Conservation (phyloP, 257 asterid species). For the Capsicum pubescens region DNA sequence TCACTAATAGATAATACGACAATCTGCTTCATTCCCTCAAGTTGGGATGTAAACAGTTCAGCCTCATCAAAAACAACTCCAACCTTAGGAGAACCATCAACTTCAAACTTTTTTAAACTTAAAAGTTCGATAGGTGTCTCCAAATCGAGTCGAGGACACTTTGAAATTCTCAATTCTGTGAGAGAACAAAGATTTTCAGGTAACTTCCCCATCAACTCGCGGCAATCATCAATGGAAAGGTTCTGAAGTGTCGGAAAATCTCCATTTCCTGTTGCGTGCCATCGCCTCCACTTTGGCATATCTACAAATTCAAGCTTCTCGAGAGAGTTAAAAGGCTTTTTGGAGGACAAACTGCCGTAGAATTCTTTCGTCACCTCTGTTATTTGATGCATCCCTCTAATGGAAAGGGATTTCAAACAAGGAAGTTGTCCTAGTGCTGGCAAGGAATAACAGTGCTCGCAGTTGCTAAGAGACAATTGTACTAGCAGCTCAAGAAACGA, state of each 20-base stretch:
- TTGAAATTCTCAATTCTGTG: not conserved
- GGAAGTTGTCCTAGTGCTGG: constrained; percentile 27
- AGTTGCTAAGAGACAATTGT: not conserved
- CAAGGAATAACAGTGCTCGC: constrained; percentile 18
- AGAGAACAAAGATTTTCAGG: constrained; percentile 17
- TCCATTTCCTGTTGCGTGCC: not conserved
- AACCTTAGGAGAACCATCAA: no score
- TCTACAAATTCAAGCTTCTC: not conserved
- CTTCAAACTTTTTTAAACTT: no score
- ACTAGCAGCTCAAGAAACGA: not conserved
- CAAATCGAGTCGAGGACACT: no score
- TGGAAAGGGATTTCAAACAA: not conserved
- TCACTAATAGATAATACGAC: fast-evolving
- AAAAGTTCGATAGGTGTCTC: not conserved
- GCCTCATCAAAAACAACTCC: not conserved
- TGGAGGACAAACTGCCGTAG: not conserved
- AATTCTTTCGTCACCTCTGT: not conserved
- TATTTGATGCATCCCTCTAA: not conserved
- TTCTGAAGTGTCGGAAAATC: not conserved
- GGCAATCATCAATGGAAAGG: not conserved
- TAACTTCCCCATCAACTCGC: not conserved
- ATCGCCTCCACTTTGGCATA: not conserved
- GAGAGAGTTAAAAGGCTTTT: constrained; percentile 17
- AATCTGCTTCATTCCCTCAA: not conserved
- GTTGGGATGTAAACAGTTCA: not conserved